Evolutionary conservation across 2,329 filamentous ascomycete species (phyloP).

Genomic region (Cladophialophora yegresii): DNA sequence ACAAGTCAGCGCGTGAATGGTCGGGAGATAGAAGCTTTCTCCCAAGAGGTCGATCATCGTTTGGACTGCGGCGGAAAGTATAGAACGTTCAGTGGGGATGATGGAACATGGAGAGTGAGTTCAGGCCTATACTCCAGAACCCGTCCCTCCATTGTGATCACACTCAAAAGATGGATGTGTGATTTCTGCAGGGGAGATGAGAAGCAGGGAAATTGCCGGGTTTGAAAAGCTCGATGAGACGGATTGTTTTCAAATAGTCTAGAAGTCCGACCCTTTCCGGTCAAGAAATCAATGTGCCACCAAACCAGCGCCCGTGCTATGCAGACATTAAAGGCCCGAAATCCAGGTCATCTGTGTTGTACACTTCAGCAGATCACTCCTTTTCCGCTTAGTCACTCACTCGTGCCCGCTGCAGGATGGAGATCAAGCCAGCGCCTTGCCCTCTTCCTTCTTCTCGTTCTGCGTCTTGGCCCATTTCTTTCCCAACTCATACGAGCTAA

Average conservation of each 20-base stretch:
- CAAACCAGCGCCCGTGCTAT: slow-evolving; percentile 3
- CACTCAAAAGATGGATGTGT: neutral
- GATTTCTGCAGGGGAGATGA: neutral
- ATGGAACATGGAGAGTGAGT: neutral
- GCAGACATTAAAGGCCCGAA: slow-evolving; percentile 1
- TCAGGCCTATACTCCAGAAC: too few species aligned
- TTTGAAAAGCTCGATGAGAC: neutral
- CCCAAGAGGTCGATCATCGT: neutral
- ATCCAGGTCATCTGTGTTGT: neutral
- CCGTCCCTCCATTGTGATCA: neutral
- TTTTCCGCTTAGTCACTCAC: neutral
- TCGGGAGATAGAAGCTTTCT: neutral
- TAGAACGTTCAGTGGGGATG: neutral
- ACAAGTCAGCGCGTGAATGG: neutral
- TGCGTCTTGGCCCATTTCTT: slow-evolving; percentile 80
- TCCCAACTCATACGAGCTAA: slow-evolving; percentile 93
- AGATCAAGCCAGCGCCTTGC: slow-evolving; percentile 11
- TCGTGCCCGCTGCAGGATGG: neutral
- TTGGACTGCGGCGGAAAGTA: neutral
- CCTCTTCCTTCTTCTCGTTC: slow-evolving; percentile 60
- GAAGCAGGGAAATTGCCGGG: neutral
- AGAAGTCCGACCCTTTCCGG: neutral
- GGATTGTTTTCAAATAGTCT: neutral
- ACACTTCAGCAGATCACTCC: neutral
- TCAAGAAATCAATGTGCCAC: neutral